These are phyloP conservation scores for Podospora pseudoanserina DNA, from an alignment of 495 filamentous ascomycete species.

Conservation along the genomic window DNA sequence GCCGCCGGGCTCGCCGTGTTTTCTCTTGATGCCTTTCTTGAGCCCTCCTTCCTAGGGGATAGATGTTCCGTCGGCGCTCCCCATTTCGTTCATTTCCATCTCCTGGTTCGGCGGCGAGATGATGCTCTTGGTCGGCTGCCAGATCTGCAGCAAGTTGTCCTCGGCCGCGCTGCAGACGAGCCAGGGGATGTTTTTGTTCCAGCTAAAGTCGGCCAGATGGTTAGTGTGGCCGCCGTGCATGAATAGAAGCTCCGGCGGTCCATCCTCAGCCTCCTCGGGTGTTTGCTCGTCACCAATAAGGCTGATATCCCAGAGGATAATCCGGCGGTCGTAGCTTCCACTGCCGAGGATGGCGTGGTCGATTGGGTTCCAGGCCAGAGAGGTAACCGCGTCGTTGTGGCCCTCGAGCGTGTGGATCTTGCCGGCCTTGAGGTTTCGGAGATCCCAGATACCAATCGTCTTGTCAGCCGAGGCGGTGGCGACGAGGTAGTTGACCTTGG, in stretches of 20 bases:
- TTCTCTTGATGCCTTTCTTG: background rate
- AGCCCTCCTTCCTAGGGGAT: background rate
- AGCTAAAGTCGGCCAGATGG: slow-evolving; percentile 91
- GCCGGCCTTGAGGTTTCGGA: slow-evolving; percentile 72
- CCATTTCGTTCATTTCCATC: slow-evolving; percentile 74
- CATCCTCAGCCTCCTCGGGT: slow-evolving; percentile 93
- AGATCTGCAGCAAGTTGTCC: slow-evolving; percentile 94
- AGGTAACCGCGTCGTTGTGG: slow-evolving; percentile 84
- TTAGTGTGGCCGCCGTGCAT: slow-evolving; percentile 99
- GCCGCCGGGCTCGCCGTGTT: background rate
- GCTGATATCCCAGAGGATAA: slow-evolving; percentile 95
- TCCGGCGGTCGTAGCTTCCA: slow-evolving; percentile 83
- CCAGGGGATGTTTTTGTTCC: slow-evolving; percentile 96
- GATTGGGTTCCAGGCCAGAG: slow-evolving; percentile 87
- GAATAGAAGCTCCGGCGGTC: slow-evolving; percentile 93
- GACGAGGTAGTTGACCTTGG: slow-evolving; percentile 75
- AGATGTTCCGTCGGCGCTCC: slow-evolving; percentile 8
- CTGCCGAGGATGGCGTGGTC: slow-evolving; percentile 85
- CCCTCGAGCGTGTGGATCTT: slow-evolving; percentile 83
- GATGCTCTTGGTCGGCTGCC: slow-evolving; percentile 90
- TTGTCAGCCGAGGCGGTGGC: slow-evolving; percentile 94
- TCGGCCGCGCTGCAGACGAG: slow-evolving; percentile 90
- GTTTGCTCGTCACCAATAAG: slow-evolving; percentile 89
- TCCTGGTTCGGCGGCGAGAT: slow-evolving; percentile 78
- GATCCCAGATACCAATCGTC: slow-evolving; percentile 91